Evolutionary conservation across 192 early-diverging fungal genomes (phyloP).

Genomic region (Gorgonomyces haynaldii): DNA sequence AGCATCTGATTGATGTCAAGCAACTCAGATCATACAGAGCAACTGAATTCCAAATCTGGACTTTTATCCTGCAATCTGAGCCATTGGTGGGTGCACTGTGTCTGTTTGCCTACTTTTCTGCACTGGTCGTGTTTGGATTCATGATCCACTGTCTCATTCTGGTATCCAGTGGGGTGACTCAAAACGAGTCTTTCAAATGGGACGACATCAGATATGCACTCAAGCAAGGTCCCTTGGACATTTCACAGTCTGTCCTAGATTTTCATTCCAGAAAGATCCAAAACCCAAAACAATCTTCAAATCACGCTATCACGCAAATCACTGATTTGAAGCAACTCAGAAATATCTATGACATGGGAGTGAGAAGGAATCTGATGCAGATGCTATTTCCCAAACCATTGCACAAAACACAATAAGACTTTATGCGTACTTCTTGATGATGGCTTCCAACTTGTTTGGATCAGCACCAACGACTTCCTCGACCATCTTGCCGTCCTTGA

Average conservation of each 20-base stretch:
- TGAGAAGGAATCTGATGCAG: too few species aligned
- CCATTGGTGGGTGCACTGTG: constrained; percentile 8
- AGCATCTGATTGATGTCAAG: not conserved
- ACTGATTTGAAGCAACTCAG: too few species aligned
- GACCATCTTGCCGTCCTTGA: constrained; percentile 60
- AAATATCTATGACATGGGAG: too few species aligned
- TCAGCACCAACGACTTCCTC: constrained; percentile 75
- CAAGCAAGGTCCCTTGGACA: too few species aligned
- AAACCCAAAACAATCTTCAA: too few species aligned
- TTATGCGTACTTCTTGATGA: constrained; percentile 46
- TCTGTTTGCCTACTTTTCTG: constrained; percentile 11
- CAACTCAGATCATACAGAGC: not conserved
- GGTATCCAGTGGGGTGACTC: constrained; percentile 5
- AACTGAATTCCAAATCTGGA: not conserved
- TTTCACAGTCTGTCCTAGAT: too few species aligned
- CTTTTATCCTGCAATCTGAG: not conserved
- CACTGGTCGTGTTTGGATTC: constrained; percentile 10
- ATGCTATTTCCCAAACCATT: too few species aligned
- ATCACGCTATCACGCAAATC: too few species aligned
- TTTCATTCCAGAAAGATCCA: too few species aligned
- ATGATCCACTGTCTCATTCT: not conserved
- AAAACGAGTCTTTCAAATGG: constrained; percentile 22
- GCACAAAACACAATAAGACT: too few species aligned
- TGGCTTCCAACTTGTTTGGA: constrained; percentile 49
- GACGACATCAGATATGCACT: constrained; percentile 14